Evolutionary conservation across 2,329 filamentous ascomycete species (phyloP).

Genomic region (Ramichloridium luteum): DNA sequence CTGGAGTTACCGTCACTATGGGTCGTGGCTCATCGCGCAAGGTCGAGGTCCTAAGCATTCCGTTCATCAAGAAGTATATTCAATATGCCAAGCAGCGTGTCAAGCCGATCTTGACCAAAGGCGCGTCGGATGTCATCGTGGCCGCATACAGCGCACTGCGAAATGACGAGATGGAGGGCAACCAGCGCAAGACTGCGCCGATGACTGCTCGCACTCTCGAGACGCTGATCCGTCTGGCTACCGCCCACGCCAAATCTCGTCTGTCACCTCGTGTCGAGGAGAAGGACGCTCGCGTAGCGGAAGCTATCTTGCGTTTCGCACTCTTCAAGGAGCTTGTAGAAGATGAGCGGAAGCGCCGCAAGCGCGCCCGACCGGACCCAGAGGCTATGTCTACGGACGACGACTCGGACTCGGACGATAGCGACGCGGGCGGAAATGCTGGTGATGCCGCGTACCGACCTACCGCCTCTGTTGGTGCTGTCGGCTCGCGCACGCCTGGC

Average conservation of each 20-base stretch:
- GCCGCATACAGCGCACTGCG: slow-evolving; percentile 82
- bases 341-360: slow-evolving; percentile 67
- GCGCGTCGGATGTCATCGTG: slow-evolving; percentile 82
- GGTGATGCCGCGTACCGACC: slow-evolving; percentile 20
- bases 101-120: slow-evolving; percentile 81
- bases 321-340: slow-evolving; percentile 90
- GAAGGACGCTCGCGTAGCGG: slow-evolving; percentile 74
- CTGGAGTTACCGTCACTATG: slow-evolving; percentile 67
- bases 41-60: slow-evolving; percentile 82
- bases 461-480: slow-evolving; percentile 9
- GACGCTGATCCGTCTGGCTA: slow-evolving; percentile 94
- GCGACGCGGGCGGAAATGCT: slow-evolving; percentile 42
- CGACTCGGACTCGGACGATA: slow-evolving; percentile 43
- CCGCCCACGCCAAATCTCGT: slow-evolving; percentile 85
- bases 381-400: slow-evolving; percentile 44
- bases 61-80: slow-evolving; percentile 99
- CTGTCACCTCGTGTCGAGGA: slow-evolving; percentile 82
- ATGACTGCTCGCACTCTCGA: slow-evolving; percentile 96
- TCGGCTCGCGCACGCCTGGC: slow-evolving; percentile 18
- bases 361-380: slow-evolving; percentile 55
- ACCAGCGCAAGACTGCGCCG: slow-evolving; percentile 83
- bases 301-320: slow-evolving; percentile 82
- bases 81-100: slow-evolving; percentile 91
- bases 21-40: slow-evolving; percentile 64
- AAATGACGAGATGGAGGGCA: slow-evolving; percentile 91